phyloP scores from a whole-genome alignment of 768 basidiomycete genomes.

The Tricholoma sp. region DNA sequence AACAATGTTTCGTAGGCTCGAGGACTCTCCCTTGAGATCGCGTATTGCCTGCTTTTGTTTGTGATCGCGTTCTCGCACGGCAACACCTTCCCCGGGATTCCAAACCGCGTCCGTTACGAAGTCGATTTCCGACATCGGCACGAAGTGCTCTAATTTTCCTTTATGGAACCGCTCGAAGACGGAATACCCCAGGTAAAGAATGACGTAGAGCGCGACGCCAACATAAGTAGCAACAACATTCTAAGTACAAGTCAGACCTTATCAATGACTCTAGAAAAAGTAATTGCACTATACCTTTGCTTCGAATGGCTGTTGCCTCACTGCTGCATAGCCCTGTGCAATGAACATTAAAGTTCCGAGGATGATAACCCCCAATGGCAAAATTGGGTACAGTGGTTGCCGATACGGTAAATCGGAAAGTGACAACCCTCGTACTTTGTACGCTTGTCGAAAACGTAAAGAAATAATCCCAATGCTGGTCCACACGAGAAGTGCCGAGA shows the following conservation, averaged over 20 bases:
- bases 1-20: background rate
- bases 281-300: slow-evolving; percentile 27
- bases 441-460: slow-evolving; percentile 60
- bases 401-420: slow-evolving; percentile 53
- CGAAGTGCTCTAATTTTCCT: slow-evolving; percentile 28
- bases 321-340: slow-evolving; percentile 49
- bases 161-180: slow-evolving; percentile 33
- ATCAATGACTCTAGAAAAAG: slow-evolving; percentile 1
- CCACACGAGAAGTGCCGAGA: slow-evolving; percentile 67
- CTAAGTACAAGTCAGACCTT: slow-evolving; percentile 18
- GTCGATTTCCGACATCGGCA: slow-evolving; percentile 41
- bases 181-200: slow-evolving; percentile 41
- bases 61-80: background rate
- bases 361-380: slow-evolving; percentile 45
- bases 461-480: slow-evolving; percentile 50
- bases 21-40: background rate
- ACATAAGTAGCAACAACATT: slow-evolving; percentile 55
- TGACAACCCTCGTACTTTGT: slow-evolving; percentile 44
- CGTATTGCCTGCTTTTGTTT: background rate
- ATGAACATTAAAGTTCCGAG: slow-evolving; percentile 48
- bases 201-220: slow-evolving; percentile 41
- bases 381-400: slow-evolving; percentile 49
- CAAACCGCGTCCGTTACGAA: slow-evolving; percentile 52
- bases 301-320: slow-evolving; percentile 38
- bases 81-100: slow-evolving; percentile 31